Evolutionary conservation across 495 filamentous ascomycete genomes (phyloP), one percentile per base, ranked within the genome.

Genomic region (Penicillium paxilli): DNA sequence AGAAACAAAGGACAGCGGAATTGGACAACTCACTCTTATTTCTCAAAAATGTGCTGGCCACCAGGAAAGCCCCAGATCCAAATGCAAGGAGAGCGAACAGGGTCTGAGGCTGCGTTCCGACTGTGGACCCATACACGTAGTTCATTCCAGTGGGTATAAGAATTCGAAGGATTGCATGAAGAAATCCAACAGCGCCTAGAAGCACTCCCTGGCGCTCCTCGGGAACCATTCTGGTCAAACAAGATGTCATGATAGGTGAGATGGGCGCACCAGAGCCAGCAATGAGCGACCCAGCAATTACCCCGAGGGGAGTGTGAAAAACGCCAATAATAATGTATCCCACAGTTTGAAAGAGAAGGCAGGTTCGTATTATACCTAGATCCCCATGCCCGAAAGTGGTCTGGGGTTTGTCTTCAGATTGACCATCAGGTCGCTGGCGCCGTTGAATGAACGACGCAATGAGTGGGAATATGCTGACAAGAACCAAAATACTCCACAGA

Each of bases 401-500:
- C n/a, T n/a, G n/a, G 14, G 35, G 16, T 7, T 51, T 56, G 3
- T 50, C 45, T 16, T 50, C 26, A 24, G 40, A 21, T 3, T 22
- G 3, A 32, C 30, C 6, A 24, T 9, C n/a, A n/a, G 17, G 20
- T 25, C 12, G 20, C 24, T 17, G 17, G 10, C 35, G 20, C n/a
- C 38, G 47, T 2, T 41, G 46, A 0, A 45, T 37, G 0, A 35
- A 12, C 35, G 28, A 8, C 53, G 50, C 50, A 6, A 28, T 24
- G 1, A 17, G 5, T 6, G 53, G 53, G 25, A 55, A 55, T 24
- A 55, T 26, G 0, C 45, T 7, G 1, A 55, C 46, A 3, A 55
- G 53, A 5, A 55, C 47, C 0, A 55, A 12, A 24, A 55, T 49
- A 26, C 53, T 50, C 53, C 53, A 55, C 9, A 46, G 45, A 12